Percentiles rank a stretch among this genome's conserved stretches.
Evolutionary conservation across 2,329 filamentous ascomycete genomes (phyloP).

Genomic region (Aspergillus melleus): DNA sequence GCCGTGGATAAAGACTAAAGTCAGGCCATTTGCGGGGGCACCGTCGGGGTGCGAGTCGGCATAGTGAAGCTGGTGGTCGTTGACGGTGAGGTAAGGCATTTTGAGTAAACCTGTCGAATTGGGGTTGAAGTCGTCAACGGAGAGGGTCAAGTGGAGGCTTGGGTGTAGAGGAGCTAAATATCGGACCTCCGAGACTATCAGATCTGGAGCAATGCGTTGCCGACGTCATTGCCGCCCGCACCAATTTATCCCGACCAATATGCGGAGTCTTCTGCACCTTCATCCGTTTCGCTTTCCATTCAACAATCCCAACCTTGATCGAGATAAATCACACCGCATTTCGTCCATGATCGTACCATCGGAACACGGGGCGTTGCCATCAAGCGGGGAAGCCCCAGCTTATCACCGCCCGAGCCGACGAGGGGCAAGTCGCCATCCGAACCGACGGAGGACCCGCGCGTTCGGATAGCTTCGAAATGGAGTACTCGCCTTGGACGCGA

Average conservation of each 20-base stretch:
- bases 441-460: constrained; percentile 22
- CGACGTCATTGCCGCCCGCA: neutral
- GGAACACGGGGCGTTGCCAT: neutral
- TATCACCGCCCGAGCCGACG: constrained; percentile 19
- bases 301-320: neutral
- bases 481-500: neutral
- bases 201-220: neutral
- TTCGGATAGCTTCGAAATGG: constrained; percentile 16
- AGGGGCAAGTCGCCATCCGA: constrained; percentile 21
- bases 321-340: neutral
- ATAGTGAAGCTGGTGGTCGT: constrained; percentile 38
- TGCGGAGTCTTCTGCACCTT: neutral
- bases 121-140: neutral
- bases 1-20: constrained; percentile 54
- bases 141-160: neutral
- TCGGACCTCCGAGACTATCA: neutral
- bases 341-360: neutral
- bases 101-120: constrained; percentile 7
- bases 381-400: constrained; percentile 1
- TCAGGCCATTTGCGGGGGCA: constrained; percentile 30
- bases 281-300: neutral
- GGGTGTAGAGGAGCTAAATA: neutral
- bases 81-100: constrained; percentile 39
- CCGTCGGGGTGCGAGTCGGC: constrained; percentile 34
- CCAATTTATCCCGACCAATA: neutral